Percentiles rank a stretch among this genome's conserved stretches.
phyloP scores from a whole-genome alignment of 1,284 basidiomycete species.

The Lentinus polychrous region DNA sequence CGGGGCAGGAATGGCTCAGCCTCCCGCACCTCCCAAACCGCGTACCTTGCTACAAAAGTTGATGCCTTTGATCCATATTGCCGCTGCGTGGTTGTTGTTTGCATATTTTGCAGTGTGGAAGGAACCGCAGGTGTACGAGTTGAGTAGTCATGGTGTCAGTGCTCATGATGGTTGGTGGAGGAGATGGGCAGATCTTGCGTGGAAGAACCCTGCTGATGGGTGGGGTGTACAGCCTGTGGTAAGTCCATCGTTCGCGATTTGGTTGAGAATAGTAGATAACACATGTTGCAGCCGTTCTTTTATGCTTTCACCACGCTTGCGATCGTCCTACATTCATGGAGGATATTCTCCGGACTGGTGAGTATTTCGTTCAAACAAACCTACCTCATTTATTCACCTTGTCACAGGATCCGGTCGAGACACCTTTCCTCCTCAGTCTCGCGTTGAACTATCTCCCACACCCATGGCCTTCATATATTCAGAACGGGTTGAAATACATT shows the following conservation, averaged over 20 bases:
- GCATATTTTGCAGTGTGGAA: constrained; percentile 61
- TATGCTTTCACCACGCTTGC: constrained; percentile 71
- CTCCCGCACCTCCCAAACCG: constrained; percentile 24
- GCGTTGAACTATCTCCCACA: constrained; percentile 60
- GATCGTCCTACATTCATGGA: constrained; percentile 59
- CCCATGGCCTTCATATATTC: constrained; percentile 52
- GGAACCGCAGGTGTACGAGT: constrained; percentile 44
- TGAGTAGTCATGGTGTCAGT: constrained; percentile 15
- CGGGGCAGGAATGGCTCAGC: constrained; percentile 10
- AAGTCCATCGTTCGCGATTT: constrained; percentile 19
- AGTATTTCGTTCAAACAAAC: constrained; percentile 23
- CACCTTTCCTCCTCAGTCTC: constrained; percentile 51
- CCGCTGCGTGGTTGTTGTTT: constrained; percentile 55
- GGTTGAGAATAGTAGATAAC: constrained; percentile 6
- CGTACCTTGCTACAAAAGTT: constrained; percentile 49
- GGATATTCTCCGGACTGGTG: constrained; percentile 63
- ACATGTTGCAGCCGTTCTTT: constrained; percentile 57
- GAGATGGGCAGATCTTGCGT: constrained; percentile 51
- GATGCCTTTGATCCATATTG: constrained; percentile 57
- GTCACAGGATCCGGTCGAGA: constrained; percentile 48
- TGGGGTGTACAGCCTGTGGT: constrained; percentile 54
- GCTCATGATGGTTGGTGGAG: constrained; percentile 33
- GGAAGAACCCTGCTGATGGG: constrained; percentile 21
- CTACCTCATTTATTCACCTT: neutral
- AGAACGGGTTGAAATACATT: constrained; percentile 56